Base-by-base conservation (phyloP, 176 grass and related monocot genomes). In the Urochloa ruziziensis region DNA sequence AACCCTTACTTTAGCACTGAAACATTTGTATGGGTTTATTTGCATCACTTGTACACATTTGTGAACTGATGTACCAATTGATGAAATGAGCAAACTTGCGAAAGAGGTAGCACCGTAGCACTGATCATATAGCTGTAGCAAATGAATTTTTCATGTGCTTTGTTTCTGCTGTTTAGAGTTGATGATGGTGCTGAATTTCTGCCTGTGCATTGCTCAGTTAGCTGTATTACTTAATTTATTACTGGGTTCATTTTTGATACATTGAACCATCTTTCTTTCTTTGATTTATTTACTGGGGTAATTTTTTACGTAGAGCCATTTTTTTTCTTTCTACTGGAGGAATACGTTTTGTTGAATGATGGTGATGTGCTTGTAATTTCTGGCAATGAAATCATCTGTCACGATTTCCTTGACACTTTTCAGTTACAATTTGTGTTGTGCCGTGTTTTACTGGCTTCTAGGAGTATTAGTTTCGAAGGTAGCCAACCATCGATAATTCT, bases 21-120 rank as follows among this genome's bases (percentile, higher is more conserved):
- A 60, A 79, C 17, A 73, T 62, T 72, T 64, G 73, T 40, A 21
- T 62, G 67, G 35, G 3, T 88, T 34, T 57, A 27, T 57, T 88
- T 83, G 13, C 44, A 72, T 21, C 61, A 27, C 53, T 54, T 82
- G 70, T 60, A 30, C 62, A 48, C 28, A 6, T 13, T 25, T 43
- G 16, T 39, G 60, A 13, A 85, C 27, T 29, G 0, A 29, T 14
- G 10, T 58, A 27, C 46, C 28, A 70, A 35, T 75, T 57, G 44
- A 67, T 58, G 65, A 64, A 72, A 82, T 61, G 79, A 18, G 47
- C 4, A 53, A 54, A 68, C 42, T 67, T n/a, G 12, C 27, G 12
- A 79, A 79, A 79, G 40, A 10, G 19, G 52, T 40, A 25, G 30
- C 6, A 28, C 56, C 64, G 52, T 40, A 25, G 30, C 6, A 28